Base-by-base conservation (phyloP, 768 basidiomycete species). In the Mrakia blollopis region DNA sequence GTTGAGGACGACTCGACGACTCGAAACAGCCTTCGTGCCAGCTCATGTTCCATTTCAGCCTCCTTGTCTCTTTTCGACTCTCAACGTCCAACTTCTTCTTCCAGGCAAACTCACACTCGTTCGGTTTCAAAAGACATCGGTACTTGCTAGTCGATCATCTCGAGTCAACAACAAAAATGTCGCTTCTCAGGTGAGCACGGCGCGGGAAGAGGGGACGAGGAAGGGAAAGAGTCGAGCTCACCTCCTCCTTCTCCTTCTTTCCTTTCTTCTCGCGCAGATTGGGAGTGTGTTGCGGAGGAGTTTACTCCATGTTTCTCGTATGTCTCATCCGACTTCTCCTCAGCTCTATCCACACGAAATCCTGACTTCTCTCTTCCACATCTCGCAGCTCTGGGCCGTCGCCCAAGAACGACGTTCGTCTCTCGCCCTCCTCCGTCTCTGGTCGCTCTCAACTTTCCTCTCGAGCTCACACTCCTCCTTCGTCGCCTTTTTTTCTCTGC, bases 271-370 rank as follows among this genome's bases (percentile, higher is more conserved):
- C 35, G 32, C 2, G 13, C 47, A 77, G 76, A 44, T 87, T 98
- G 67, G 87, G 86, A 37, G 80, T 91, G 79, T 98, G 95, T 83
- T 87, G 93, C 18, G 84, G 87, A 13, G 95, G 95, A 73, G 94
- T 98, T 63, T 98, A 98, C 82, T 88, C 91, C 32, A 94, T 94
- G 87, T 98, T 97, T 83, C 86, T 98, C 80, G 91, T 91, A 80
- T 84, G 90, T 82, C 79, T 72, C 13, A 50, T 37, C 68, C 68
- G 61, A 32, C 28, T 77, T 54, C 4, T 25, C 8, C 13, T 47
- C 30, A 16, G 44, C 44, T 47, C 44, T 10, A 2, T 9, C 61
- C 1, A 11, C 14, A 41, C 11, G 1, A 0, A 25, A 7, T 21
- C 39, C 28, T 39, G 30, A 50, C 41, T 13, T 3, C 13, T 10